phyloP scores from a whole-genome alignment of 2,329 filamentous ascomycete species.

The Calonectria honghensis region DNA sequence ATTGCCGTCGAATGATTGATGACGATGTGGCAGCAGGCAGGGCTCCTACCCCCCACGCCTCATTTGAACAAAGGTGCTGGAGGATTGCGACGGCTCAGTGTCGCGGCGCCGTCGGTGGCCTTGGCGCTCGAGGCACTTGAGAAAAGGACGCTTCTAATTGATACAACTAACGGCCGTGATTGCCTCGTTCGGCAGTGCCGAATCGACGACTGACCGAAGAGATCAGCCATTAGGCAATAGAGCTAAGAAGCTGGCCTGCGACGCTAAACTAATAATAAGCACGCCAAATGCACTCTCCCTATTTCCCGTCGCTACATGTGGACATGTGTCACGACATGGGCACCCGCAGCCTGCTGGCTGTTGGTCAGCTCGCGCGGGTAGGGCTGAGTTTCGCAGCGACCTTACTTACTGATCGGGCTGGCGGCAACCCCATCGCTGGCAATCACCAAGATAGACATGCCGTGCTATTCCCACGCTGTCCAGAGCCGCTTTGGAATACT shows the following conservation, averaged over 20 bases:
- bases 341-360: conserved; percentile 33
- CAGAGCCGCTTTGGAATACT: not conserved
- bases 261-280: conserved; percentile 26
- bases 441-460: conserved; percentile 1
- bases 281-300: conserved; percentile 23
- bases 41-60: not conserved
- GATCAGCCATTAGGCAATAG: conserved; percentile 4
- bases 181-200: conserved; percentile 36
- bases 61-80: not conserved
- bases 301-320: conserved; percentile 29
- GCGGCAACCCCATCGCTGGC: conserved; percentile 12
- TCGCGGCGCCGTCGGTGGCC: conserved; percentile 10
- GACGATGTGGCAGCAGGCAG: conserved; percentile 7
- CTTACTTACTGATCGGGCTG: conserved; percentile 25
- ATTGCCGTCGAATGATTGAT: conserved; percentile 20
- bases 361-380: conserved; percentile 35
- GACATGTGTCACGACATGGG: conserved; percentile 36
- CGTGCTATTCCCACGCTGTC: conserved; percentile 9
- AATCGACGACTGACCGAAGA: conserved; percentile 20
- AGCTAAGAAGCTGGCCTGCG: conserved; percentile 18
- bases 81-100: conserved; percentile 10
- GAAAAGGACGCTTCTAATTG: conserved; percentile 2
- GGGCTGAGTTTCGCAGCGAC: conserved; percentile 35
- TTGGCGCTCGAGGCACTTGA: conserved; percentile 20
- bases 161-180: not conserved